Evolutionary conservation across 768 basidiomycete species (phyloP).

Genomic region (Mycena amicta): DNA sequence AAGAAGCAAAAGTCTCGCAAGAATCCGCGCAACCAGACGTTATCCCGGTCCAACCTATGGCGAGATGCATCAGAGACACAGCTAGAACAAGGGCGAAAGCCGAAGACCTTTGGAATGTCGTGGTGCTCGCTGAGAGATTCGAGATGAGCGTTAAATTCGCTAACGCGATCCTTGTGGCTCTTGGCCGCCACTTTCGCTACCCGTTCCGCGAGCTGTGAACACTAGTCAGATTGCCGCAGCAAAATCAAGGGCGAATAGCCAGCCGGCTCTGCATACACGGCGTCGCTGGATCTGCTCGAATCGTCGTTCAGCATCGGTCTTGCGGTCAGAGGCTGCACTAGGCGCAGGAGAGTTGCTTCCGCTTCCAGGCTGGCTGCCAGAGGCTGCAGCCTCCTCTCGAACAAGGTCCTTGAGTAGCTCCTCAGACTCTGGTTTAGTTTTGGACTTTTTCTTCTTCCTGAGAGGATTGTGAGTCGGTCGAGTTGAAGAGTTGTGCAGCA

Average conservation of each 20-base stretch:
- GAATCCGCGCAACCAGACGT: slow-evolving; percentile 34
- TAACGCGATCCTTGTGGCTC: slow-evolving; percentile 93
- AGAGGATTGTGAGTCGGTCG: slow-evolving; percentile 9
- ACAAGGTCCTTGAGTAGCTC: slow-evolving; percentile 54
- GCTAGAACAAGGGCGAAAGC: slow-evolving; percentile 3
- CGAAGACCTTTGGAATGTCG: slow-evolving; percentile 84
- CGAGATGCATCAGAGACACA: slow-evolving; percentile 18
- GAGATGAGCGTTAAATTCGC: slow-evolving; percentile 85
- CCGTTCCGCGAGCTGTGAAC: slow-evolving; percentile 64
- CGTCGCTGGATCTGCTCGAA: slow-evolving; percentile 87
- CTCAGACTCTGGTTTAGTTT: slow-evolving; percentile 53
- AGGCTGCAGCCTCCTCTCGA: slow-evolving; percentile 46
- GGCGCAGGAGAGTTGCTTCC: slow-evolving; percentile 62
- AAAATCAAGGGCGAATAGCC: slow-evolving; percentile 10
- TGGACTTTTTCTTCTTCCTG: slow-evolving; percentile 89
- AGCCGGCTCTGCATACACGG: slow-evolving; percentile 52
- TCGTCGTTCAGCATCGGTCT: slow-evolving; percentile 85
- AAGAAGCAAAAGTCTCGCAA: slow-evolving; percentile 7
- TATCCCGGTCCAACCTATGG: slow-evolving; percentile 84
- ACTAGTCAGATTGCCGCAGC: slow-evolving; percentile 6
- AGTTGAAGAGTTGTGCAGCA: slow-evolving; percentile 10
- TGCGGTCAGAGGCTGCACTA: slow-evolving; percentile 53
- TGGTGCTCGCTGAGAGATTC: slow-evolving; percentile 91
- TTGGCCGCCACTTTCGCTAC: slow-evolving; percentile 78
- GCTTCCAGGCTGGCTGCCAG: slow-evolving; percentile 51